Percentiles rank a stretch among this genome's conserved stretches.
Conservation (phyloP, 1,284 basidiomycete species). For the Apiotrichum mycotoxinovorans region DNA sequence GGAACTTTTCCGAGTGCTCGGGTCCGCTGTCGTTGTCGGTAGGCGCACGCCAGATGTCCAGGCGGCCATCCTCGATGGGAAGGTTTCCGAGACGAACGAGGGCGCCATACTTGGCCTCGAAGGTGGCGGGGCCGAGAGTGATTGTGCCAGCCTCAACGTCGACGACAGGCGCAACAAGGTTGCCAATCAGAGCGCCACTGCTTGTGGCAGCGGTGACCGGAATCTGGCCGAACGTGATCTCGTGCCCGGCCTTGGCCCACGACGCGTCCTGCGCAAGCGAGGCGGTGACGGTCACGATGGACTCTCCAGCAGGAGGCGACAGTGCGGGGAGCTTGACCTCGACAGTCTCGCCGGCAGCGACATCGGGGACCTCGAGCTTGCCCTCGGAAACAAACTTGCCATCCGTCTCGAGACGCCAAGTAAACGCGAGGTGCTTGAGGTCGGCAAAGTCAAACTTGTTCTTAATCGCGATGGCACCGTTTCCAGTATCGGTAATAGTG, state of each 20-base stretch:
- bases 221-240: constrained; percentile 23
- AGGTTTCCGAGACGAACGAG: not conserved
- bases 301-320: not conserved
- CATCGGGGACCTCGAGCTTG: constrained; percentile 6
- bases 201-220: not conserved
- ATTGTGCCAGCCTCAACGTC: constrained; percentile 1
- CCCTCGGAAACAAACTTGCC: constrained; percentile 8
- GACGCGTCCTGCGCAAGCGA: constrained; percentile 1
- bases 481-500: not conserved
- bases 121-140: constrained; percentile 14
- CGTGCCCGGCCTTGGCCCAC: constrained; percentile 23
- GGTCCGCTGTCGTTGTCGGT: constrained; percentile 19
- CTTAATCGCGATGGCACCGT: not conserved
- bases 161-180: not conserved
- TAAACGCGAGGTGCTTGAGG: constrained; percentile 14
- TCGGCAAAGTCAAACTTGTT: constrained; percentile 22
- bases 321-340: constrained; percentile 4
- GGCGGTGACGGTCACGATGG: constrained; percentile 11
- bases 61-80: not conserved
- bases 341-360: constrained; percentile 1
- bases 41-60: constrained; percentile 20
- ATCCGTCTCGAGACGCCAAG: constrained; percentile 20
- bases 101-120: constrained; percentile 5
- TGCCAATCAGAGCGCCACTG: not conserved
- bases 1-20: not conserved